phyloP scores from a whole-genome alignment of 2,329 filamentous ascomycete species.

The Calonectria honghensis region DNA sequence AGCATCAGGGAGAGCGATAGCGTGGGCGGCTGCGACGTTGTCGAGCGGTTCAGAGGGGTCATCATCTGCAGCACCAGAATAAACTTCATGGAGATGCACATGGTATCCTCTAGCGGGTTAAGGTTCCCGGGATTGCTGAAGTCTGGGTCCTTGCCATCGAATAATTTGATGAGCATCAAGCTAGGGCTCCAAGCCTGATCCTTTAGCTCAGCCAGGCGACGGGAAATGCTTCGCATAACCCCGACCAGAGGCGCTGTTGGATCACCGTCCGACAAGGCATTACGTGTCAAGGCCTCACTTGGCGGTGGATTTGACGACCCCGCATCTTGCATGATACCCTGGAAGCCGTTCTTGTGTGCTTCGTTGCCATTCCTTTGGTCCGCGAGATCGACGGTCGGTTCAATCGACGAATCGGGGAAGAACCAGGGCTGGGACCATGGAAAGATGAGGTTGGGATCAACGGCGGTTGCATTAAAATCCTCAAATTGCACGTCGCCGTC shows the following conservation, averaged over 20 bases:
- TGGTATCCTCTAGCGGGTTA: conserved; percentile 17
- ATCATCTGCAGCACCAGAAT: conserved; percentile 20
- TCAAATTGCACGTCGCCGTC: not conserved
- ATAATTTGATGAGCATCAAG: conserved; percentile 14
- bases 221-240: conserved; percentile 19
- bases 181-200: conserved; percentile 10
- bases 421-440: conserved; percentile 4
- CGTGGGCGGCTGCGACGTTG: not conserved
- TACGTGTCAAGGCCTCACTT: conserved; percentile 19
- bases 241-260: conserved; percentile 11
- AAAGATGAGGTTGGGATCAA: not conserved
- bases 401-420: not conserved
- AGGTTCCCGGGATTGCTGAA: conserved; percentile 10
- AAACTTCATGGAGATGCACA: conserved; percentile 22
- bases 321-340: not conserved
- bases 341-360: not conserved
- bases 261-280: not conserved
- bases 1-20: not conserved
- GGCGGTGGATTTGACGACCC: not conserved
- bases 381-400: not conserved
- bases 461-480: not conserved
- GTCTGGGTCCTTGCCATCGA: conserved; percentile 1
- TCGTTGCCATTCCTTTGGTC: not conserved
- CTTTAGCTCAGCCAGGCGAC: conserved; percentile 11
- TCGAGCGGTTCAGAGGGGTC: not conserved